Evolutionary conservation across 1,139 yeast genomes (phyloP), one percentile per base, ranked within the genome.

Genomic region (Kluyveromyces marxianus): DNA sequence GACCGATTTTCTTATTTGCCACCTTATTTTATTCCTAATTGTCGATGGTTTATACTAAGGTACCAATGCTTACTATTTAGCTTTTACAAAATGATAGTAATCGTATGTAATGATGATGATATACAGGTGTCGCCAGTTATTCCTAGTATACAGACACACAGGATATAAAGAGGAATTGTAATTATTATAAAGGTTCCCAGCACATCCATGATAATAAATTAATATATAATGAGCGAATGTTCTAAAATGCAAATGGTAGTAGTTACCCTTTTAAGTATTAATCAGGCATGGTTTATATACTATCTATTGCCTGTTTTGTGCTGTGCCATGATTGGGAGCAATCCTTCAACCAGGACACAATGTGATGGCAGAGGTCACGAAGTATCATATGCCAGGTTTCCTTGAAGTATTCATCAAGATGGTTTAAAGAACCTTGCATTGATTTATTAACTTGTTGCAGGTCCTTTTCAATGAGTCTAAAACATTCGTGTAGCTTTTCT

Each of bases 241-340:
- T 7, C 7, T 14, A 7, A 7, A 25, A 33, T 33, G 35, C 35
- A 14, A 36, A 7, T 7, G 28, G 6, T 36, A 8, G 7, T 36
- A 14, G 6, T 36, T 21, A 8, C 7, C 8, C 28, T 21, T 7
- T 7, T 25, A 36, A n/a, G 24, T 7, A 6, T 7, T 7, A 21
- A 26, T 4, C 3, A 28, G 8, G 25, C 28, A 37, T 34, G 25
- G 28, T 10, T 14, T 44, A 37, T 32, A 49, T 47, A 28, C 39
- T 34, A 25, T 35, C 44, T 7, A 49, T 45, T 7, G 44, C 38
- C 6, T 29, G 37, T 41, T 44, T 38, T 21, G 52, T 49, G 39
- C 53, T 53, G 47, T 64, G 59, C 72, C 72, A 69, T 8, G 68
- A 65, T 27, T 55, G 54, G 33, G 67, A 48, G 44, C 67, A 65